Base-by-base conservation (phyloP, 2,329 filamentous ascomycete species). In the Thelonectria olida region DNA sequence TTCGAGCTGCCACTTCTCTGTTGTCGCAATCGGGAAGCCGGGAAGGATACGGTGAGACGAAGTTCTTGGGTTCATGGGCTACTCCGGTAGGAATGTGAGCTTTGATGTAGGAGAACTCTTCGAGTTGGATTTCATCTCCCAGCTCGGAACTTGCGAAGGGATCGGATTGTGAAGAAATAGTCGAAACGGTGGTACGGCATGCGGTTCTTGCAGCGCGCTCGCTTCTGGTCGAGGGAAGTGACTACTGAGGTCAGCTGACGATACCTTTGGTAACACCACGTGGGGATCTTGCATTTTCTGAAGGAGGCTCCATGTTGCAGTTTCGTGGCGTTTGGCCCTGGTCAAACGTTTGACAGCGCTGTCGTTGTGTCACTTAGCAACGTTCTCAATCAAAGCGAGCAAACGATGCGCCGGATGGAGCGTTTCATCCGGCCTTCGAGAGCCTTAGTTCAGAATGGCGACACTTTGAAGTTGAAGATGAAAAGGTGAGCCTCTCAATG, bases 1-100 rank as follows among this genome's bases (percentile, higher is more conserved):
- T 47, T 1, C 41, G 25, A 7, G 19, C 42, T 38, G 42, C 12
- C 3, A 48, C 9, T 2, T 28, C 45, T n/a, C 12, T 49, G 2
- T 23, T 31, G 8, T 31, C 19, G 27, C 27, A 44, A 23, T 25
- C 25, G 6, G 19, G 42, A 8, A 42, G 28, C 19, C 47, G 63
- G 2, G 67, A 66, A 7, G 63, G 64, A 15, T 50, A 62, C 38
- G 66, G 63, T 5, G 60, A 52, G 47, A 67, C 62, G 19, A 72
- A 69, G 23, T 45, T 51, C n/a, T 41, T 47, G 23, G 59, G 61
- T 12, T 54, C 54, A 23, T 64, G 55, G 23, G 39, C 61, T 23
- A 44, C 44, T 20, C 20, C 31, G 28, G 25, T 19, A 20, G 57
- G 36, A 23, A 52, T 47, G 22, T 49, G 61, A 9, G 54, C 15